Evolutionary conservation across 2,329 filamentous ascomycete genomes (phyloP).

Genomic region (Aspergillus clavatus): DNA sequence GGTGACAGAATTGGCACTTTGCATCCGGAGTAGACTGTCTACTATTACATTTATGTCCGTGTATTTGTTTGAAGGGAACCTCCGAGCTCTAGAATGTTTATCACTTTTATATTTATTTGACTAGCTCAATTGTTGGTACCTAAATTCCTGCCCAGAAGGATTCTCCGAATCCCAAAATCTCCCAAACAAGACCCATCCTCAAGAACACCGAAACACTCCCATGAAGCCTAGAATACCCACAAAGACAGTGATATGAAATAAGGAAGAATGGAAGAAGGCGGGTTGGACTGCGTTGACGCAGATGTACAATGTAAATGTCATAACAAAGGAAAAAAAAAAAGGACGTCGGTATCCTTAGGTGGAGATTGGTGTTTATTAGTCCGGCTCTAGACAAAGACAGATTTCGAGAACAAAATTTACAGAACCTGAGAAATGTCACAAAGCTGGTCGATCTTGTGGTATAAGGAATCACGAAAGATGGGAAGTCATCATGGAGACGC

Average conservation of each 20-base stretch:
- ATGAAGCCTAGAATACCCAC: background rate
- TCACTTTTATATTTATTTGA: background rate
- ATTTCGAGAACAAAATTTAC: slow-evolving; percentile 11
- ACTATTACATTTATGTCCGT: too few relatives aligned
- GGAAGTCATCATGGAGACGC: slow-evolving; percentile 37
- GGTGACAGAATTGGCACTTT: too few relatives aligned
- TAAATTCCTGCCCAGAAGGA: background rate
- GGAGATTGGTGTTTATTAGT: background rate
- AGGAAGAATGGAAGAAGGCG: too few relatives aligned
- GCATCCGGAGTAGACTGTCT: too few relatives aligned
- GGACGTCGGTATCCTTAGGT: background rate
- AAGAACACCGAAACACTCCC: background rate
- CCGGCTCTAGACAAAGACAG: background rate
- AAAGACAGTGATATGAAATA: background rate
- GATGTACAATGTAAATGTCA: background rate
- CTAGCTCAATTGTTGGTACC: background rate
- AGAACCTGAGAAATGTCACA: slow-evolving; percentile 17
- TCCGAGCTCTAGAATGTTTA: too few relatives aligned
- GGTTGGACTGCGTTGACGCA: too few relatives aligned
- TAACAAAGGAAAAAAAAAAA: background rate
- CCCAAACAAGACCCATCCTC: background rate
- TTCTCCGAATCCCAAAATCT: background rate
- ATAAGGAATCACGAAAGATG: slow-evolving; percentile 37
- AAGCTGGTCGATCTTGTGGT: slow-evolving; percentile 16
- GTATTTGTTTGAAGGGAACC: too few relatives aligned